phyloP scores from a whole-genome alignment of 768 basidiomycete genomes.

The Butyriboletus loyo region DNA sequence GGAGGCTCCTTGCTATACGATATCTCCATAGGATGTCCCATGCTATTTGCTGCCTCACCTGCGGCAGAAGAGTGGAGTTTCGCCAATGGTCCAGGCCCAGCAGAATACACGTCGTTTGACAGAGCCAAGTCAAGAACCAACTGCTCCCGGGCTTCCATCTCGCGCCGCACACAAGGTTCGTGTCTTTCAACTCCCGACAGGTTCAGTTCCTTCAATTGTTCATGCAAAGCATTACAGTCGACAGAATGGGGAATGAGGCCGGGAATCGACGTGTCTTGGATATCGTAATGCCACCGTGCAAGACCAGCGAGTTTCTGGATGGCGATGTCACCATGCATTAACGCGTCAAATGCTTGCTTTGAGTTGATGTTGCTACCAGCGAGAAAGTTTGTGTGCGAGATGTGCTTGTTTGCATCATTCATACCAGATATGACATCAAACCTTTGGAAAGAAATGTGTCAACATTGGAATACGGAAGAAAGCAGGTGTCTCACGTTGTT shows the following conservation, averaged over 20 bases:
- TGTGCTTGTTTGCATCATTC: conserved; percentile 43
- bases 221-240: conserved; percentile 34
- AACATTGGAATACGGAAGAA: not conserved
- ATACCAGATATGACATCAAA: conserved; percentile 60
- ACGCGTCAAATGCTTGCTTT: conserved; percentile 48
- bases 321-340: conserved; percentile 48
- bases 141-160: conserved; percentile 57
- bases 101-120: conserved; percentile 55
- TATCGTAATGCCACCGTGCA: conserved; percentile 54
- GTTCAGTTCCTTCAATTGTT: conserved; percentile 44
- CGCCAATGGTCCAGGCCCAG: conserved; percentile 33
- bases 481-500: conserved; percentile 48
- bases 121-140: conserved; percentile 61
- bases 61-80: conserved; percentile 11
- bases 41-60: not conserved
- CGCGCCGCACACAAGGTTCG: conserved; percentile 40
- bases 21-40: conserved; percentile 33
- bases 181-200: conserved; percentile 40
- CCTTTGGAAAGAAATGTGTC: conserved; percentile 33
- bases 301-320: conserved; percentile 34
- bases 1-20: conserved; percentile 56
- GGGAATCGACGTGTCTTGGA: conserved; percentile 43
- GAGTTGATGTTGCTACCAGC: conserved; percentile 52
- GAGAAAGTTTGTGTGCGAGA: conserved; percentile 56
- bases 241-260: conserved; percentile 39